Conservation (phyloP, 2,329 filamentous ascomycete species). For the Pestalotiopsis sp. region DNA sequence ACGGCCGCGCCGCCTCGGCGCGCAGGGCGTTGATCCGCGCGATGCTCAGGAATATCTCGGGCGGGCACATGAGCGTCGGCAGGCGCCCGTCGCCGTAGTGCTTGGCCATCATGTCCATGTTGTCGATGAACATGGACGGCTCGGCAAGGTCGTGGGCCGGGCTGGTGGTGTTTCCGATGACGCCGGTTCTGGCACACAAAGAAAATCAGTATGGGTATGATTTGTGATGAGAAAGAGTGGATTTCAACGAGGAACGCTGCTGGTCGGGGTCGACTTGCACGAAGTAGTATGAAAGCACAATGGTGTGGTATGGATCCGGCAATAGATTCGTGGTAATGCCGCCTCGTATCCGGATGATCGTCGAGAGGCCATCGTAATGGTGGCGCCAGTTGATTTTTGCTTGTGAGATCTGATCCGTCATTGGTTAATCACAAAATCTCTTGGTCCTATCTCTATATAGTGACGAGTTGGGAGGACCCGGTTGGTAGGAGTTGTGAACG, state of each 20-base stretch:
- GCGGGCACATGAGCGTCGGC: slow-evolving; percentile 27
- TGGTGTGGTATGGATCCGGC: slow-evolving; percentile 16
- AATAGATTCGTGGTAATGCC: slow-evolving; percentile 24
- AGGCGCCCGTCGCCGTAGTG: slow-evolving; percentile 22
- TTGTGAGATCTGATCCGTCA: neutral
- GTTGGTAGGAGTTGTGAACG: neutral
- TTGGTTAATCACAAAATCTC: neutral
- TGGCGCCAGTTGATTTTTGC: slow-evolving; percentile 29
- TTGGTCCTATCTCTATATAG: too few species aligned
- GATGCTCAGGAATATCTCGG: slow-evolving; percentile 26
- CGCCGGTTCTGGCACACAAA: slow-evolving; percentile 23
- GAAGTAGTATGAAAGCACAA: slow-evolving; percentile 21
- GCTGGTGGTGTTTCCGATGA: slow-evolving; percentile 35
- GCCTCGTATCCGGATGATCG: slow-evolving; percentile 31
- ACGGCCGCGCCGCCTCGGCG: slow-evolving; percentile 13
- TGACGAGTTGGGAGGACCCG: too few species aligned
- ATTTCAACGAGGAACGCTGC: neutral
- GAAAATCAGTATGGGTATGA: too few species aligned
- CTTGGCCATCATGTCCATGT: slow-evolving; percentile 25
- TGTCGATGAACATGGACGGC: slow-evolving; percentile 20
- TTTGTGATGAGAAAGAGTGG: too few species aligned
- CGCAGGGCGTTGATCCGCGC: slow-evolving; percentile 34
- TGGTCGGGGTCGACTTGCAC: slow-evolving; percentile 23
- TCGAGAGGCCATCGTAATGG: slow-evolving; percentile 31
- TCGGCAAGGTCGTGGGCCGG: slow-evolving; percentile 28